These are phyloP conservation scores for Russula compacta DNA, from an alignment of 768 basidiomycete genomes.

Conservation along the genomic window DNA sequence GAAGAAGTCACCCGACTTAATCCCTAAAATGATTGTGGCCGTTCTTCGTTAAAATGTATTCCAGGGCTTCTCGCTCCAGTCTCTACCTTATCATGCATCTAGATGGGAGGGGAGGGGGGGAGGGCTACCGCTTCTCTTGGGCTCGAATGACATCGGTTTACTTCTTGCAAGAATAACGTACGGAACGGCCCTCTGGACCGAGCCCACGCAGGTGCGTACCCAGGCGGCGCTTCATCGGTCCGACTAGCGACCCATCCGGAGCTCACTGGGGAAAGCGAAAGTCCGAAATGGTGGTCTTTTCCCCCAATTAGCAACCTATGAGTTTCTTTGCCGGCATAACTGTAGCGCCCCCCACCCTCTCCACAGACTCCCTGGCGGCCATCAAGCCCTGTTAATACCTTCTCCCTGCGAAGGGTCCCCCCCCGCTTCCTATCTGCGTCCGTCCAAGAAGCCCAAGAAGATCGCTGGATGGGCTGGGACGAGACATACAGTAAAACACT, in stretches of 20 bases:
- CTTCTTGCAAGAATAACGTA: background rate
- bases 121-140: background rate
- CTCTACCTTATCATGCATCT: background rate
- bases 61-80: background rate
- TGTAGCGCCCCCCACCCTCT: too few relatives aligned
- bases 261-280: background rate
- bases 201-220: background rate
- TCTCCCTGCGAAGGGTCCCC: too few relatives aligned
- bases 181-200: slow-evolving; percentile 1
- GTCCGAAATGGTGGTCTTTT: background rate
- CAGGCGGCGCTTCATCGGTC: background rate
- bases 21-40: background rate
- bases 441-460: too few relatives aligned
- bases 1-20: background rate
- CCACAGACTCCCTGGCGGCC: too few relatives aligned
- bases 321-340: too few relatives aligned
- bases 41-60: background rate
- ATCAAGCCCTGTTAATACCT: too few relatives aligned
- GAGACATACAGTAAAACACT: too few relatives aligned
- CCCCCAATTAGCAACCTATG: too few relatives aligned
- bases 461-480: too few relatives aligned
- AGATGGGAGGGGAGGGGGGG: background rate
- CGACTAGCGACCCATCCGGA: background rate
- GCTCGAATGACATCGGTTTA: background rate
- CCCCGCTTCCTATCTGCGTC: too few relatives aligned